These are phyloP conservation scores for Neurospora sp. DNA, from an alignment of 495 filamentous ascomycete genomes.

Conservation along the genomic window DNA sequence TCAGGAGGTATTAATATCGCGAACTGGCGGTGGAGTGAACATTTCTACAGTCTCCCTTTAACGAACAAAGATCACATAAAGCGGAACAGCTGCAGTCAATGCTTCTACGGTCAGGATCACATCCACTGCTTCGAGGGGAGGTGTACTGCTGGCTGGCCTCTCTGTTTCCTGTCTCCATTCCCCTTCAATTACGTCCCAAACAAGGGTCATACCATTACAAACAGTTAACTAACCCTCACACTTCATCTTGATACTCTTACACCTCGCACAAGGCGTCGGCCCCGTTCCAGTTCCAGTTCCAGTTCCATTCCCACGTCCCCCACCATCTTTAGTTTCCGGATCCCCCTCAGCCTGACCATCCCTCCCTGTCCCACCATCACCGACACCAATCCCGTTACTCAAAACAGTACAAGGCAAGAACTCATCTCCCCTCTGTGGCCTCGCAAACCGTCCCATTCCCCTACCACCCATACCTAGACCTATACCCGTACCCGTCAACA, in stretches of 20 bases:
- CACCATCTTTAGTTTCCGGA: no score
- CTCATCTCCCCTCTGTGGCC: neutral
- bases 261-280: neutral
- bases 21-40: neutral
- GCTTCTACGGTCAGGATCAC: neutral
- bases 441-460: neutral
- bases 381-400: neutral
- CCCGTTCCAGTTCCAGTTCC: neutral
- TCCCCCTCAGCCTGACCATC: neutral
- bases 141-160: neutral
- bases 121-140: neutral
- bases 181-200: neutral
- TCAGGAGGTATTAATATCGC: neutral
- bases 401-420: neutral
- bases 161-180: neutral
- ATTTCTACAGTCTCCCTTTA: neutral
- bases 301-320: neutral
- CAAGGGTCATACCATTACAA: neutral
- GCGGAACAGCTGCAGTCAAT: neutral
- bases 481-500: neutral
- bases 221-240: neutral
- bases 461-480: neutral
- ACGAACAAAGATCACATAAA: neutral
- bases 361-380: neutral
- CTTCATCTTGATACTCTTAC: slow-evolving; percentile 1